Percentiles rank a stretch among this genome's conserved stretches.
These are phyloP conservation scores for Gloeostereum incarnatum DNA, from an alignment of 768 basidiomycete species.

Conservation along the genomic window DNA sequence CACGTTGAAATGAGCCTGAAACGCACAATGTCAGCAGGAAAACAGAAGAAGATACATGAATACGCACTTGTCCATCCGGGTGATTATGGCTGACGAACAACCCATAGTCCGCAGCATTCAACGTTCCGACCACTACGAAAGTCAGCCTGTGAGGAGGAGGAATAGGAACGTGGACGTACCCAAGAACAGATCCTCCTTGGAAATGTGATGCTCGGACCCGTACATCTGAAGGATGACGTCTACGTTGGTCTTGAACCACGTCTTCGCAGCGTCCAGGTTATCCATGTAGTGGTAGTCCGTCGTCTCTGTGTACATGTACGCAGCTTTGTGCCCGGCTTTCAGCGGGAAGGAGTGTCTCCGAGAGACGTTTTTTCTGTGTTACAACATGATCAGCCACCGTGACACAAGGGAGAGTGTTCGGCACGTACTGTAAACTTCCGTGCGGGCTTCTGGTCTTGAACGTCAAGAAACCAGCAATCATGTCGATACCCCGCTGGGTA, in stretches of 20 bases:
- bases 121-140: slow-evolving; percentile 51
- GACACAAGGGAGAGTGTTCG: background rate
- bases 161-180: slow-evolving; percentile 14
- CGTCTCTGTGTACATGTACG: slow-evolving; percentile 61
- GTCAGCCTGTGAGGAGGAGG: slow-evolving; percentile 2
- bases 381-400: slow-evolving; percentile 1
- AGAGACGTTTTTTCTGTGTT: slow-evolving; percentile 30
- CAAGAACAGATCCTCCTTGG: slow-evolving; percentile 50
- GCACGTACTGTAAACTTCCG: slow-evolving; percentile 28
- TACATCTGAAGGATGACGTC: slow-evolving; percentile 53
- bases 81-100: slow-evolving; percentile 68
- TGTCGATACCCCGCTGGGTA: slow-evolving; percentile 49
- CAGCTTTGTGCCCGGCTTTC: slow-evolving; percentile 53
- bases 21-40: background rate
- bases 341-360: slow-evolving; percentile 53
- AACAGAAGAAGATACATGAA: slow-evolving; percentile 1
- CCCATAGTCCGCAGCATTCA: slow-evolving; percentile 65
- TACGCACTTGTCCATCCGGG: slow-evolving; percentile 42
- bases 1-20: slow-evolving; percentile 62
- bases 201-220: slow-evolving; percentile 34
- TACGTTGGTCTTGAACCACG: slow-evolving; percentile 68
- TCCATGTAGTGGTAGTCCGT: slow-evolving; percentile 63
- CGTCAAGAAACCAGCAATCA: slow-evolving; percentile 37
- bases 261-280: slow-evolving; percentile 50
- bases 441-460: slow-evolving; percentile 27